Base-by-base conservation (phyloP, 805 yeast genomes). In the Kodamaea fukazawae region DNA sequence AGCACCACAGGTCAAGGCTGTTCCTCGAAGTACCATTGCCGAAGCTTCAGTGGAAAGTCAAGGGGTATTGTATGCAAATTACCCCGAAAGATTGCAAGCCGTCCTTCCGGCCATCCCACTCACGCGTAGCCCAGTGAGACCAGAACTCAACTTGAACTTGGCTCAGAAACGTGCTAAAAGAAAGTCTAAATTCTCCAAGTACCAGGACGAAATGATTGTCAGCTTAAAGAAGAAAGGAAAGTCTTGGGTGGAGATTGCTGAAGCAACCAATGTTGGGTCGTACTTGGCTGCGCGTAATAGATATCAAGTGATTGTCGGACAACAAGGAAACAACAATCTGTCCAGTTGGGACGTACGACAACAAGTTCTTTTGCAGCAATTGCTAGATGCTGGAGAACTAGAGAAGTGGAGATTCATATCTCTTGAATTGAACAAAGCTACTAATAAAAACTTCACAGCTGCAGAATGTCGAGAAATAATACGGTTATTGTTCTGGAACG, bases 251-350 rank as follows among this genome's bases (percentile, higher is more conserved):
- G 87, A 83, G 45, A 84, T 84, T 33, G 88, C 90, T 0, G 78
- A 78, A 39, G 61, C 67, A 3, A 75, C 86, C 2, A 71, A 75
- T 3, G 83, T 83, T 20, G 85, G 81, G 7, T 75, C 81, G 30
- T 80, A 77, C 43, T 61, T 84, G 29, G 87, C 91, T 0, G 91
- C 90, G 0, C 63, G 91, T 42, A 84, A 84, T 54, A 63, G 91
- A 43, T 85, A 85, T 51, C 91, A 84, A 58, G 91, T 84, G 3
- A 70, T 84, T 34, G 83, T 85, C 47, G 93, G 93, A 4, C 91
- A 84, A 55, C 91, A 84, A 51, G 91, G 91, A 3, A 66, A 66
- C 45, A 83, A 85, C 25, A 85, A 84, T 9, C 71, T 79, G 1
- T 73, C 78, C 16, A 73, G 76, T 22, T 83, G 88, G 83, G 77